Conservation (phyloP, 139 green algal species). For the Dunaliella primolecta region DNA sequence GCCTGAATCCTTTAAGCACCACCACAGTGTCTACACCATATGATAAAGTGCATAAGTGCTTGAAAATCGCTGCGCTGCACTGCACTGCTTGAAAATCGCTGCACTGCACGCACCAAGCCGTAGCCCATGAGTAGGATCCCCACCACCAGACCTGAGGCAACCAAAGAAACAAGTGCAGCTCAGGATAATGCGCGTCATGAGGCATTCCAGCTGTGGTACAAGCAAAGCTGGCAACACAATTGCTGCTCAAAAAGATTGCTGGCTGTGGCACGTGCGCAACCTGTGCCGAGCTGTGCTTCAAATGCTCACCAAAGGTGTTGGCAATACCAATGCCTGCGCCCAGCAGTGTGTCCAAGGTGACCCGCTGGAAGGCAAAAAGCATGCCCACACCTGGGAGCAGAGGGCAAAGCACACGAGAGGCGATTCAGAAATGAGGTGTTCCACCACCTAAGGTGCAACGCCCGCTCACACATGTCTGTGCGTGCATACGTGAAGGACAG, state of each 20-base stretch:
- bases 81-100: neutral
- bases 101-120: constrained; percentile 60
- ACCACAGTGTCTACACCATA: no score
- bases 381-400: constrained; percentile 50
- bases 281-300: no score
- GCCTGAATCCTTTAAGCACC: no score
- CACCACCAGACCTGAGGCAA: constrained; percentile 62
- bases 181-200: no score
- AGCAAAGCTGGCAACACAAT: neutral
- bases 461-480: no score
- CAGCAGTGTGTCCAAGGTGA: constrained; percentile 48
- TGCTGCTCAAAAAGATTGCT: neutral
- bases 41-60: no score
- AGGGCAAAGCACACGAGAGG: no score
- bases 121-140: constrained; percentile 83
- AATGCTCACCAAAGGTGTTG: constrained; percentile 79
- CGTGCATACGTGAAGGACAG: no score
- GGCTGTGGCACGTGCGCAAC: no score
- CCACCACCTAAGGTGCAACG: no score
- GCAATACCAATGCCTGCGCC: constrained; percentile 71
- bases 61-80: no score
- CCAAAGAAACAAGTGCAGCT: neutral
- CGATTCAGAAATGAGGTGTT: no score
- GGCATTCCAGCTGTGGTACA: neutral
- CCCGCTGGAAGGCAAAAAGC: constrained; percentile 50